Evolutionary conservation across 768 basidiomycete species (phyloP).

Genomic region (Agaricus subrufescens): DNA sequence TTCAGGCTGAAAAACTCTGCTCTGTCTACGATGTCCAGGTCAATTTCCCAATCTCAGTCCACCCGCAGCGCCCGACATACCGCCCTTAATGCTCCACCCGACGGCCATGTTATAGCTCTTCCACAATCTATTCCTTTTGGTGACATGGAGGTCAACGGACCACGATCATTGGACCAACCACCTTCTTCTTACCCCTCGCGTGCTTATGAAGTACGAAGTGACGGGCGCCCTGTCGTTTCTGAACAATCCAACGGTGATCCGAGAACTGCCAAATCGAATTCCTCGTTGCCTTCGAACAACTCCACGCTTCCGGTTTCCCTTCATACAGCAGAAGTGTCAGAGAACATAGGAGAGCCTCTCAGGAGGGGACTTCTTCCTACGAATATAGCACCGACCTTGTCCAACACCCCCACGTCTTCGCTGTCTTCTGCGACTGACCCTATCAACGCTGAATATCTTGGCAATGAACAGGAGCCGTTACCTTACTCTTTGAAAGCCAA

Average conservation of each 20-base stretch:
- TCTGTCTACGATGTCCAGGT: background rate
- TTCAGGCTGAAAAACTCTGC: background rate
- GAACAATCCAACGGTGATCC: conserved; percentile 13
- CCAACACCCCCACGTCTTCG: background rate
- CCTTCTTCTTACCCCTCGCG: background rate
- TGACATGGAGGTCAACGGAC: background rate
- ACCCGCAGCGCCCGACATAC: background rate
- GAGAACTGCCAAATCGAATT: conserved; percentile 3
- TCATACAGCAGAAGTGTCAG: too few relatives aligned
- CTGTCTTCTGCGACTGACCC: background rate
- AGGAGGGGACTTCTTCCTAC: background rate
- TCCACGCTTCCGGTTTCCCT: background rate
- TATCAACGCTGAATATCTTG: background rate
- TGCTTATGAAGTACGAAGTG: background rate
- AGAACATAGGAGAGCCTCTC: background rate
- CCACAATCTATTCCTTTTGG: background rate
- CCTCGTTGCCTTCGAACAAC: conserved; percentile 4
- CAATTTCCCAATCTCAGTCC: background rate
- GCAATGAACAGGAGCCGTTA: background rate
- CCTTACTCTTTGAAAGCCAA: conserved; percentile 20
- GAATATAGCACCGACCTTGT: background rate
- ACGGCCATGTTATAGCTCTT: background rate
- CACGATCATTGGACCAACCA: background rate
- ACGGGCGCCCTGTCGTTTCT: background rate
- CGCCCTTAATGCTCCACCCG: background rate